phyloP scores from a whole-genome alignment of 441 rosid species.

The Eruca vesicaria region DNA sequence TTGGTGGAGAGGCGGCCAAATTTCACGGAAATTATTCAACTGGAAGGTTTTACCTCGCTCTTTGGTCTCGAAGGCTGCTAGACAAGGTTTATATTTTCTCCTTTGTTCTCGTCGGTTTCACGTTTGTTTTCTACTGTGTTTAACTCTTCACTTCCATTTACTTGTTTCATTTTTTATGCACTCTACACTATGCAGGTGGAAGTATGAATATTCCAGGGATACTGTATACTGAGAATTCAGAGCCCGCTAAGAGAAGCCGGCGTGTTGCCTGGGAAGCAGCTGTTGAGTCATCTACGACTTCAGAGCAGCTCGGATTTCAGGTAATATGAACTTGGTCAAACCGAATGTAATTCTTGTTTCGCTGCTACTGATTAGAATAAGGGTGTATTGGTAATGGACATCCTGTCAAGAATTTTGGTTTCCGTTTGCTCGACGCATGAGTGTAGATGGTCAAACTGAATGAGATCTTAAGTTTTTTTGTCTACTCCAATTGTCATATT shows the following conservation, averaged over 20 bases:
- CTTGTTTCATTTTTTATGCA: slow-evolving; percentile 29
- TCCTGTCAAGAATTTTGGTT: background rate
- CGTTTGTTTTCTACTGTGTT: slow-evolving; percentile 4
- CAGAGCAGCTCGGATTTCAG: slow-evolving; percentile 88
- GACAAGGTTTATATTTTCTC: slow-evolving; percentile 67
- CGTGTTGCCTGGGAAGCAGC: slow-evolving; percentile 85
- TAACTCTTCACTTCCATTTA: slow-evolving; percentile 34
- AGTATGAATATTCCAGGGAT: slow-evolving; percentile 68
- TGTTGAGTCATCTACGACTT: slow-evolving; percentile 77
- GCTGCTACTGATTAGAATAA: background rate
- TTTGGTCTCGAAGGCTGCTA: slow-evolving; percentile 80
- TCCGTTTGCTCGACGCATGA: slow-evolving; percentile 7
- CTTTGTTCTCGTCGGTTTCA: slow-evolving; percentile 22
- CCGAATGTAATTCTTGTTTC: slow-evolving; percentile 9
- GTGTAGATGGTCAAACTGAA: background rate
- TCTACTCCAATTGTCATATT: background rate
- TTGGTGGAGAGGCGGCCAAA: slow-evolving; percentile 97
- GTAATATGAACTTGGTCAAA: slow-evolving; percentile 38
- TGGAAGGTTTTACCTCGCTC: slow-evolving; percentile 81
- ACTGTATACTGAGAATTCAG: slow-evolving; percentile 86
- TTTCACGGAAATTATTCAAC: slow-evolving; percentile 73
- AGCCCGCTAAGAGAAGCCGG: slow-evolving; percentile 82
- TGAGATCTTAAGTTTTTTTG: background rate
- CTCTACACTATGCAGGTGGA: slow-evolving; percentile 73
- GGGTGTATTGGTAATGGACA: background rate